Evolutionary conservation across 163 green algal genomes (phyloP), one percentile per base, ranked within the genome.

Genomic region (Scenedesmus sp.): DNA sequence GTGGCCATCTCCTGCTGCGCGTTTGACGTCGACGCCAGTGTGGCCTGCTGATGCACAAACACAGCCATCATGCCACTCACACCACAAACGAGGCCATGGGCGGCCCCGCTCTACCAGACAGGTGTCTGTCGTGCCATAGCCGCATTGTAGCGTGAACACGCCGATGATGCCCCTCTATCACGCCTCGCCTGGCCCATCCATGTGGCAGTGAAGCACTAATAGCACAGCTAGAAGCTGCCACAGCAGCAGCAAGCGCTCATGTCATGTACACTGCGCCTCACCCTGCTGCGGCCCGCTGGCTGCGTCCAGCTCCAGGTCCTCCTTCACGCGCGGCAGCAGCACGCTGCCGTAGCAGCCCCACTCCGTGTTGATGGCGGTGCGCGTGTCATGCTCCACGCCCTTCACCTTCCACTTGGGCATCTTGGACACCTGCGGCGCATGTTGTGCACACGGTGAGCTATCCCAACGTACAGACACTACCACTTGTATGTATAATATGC

Each of bases 301-400:
- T 56, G 90, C 94, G 88, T 99, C 96, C 54, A 99, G 82, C 88
- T 95, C 94, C 26, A 94, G 23, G 91, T 99, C 97, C 88, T 97
- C 96, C 46, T 94, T 66, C 52, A 91, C 95, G 16, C 88, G 66
- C 0, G 97, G 97, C 91, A 99, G 93, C 46, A 92, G 62, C 5
- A 60, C 46, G 56, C 83, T 95, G 79, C 94, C 84, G 89, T 97
- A 98, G 57, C 96, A 94, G n/a, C 96, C 96, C 96, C 96, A 98
- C 93, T 98, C 96, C 46, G 96, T 96, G 92, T 98, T 98, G 91
- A 98, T 93, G 8, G 95, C 95, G 23, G 96, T 97, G 59, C 89
- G 84, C 0, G 94, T 93, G 74, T 88, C 85, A 12, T 91, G 52
- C 23, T 90, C 70, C 55, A 88, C 57, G 54, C 54, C 54, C 77